Percentiles rank a stretch among this genome's conserved stretches.
Evolutionary conservation across 2,329 filamentous ascomycete genomes (phyloP).

Genomic region (Nothopassalora personata): DNA sequence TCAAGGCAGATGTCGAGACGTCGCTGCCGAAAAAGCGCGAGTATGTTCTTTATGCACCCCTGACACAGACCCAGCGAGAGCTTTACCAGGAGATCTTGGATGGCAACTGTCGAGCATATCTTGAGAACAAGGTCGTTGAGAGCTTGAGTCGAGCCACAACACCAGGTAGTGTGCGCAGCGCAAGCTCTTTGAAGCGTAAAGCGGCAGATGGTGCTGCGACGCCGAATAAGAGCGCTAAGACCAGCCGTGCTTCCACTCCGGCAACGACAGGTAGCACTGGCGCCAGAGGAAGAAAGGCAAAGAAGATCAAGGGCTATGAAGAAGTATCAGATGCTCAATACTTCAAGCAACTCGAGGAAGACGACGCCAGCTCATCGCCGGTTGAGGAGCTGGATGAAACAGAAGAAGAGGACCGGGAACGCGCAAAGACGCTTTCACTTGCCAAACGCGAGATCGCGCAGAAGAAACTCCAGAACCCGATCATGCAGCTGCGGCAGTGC

Average conservation of each 20-base stretch:
- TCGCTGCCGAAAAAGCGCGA: constrained; percentile 94
- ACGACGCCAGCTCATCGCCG: constrained; percentile 42
- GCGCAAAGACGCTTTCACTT: constrained; percentile 63
- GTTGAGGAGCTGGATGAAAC: constrained; percentile 36
- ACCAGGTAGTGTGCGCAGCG: constrained; percentile 41
- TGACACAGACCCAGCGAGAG: constrained; percentile 86
- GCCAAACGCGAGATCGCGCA: constrained; percentile 82
- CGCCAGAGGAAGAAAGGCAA: constrained; percentile 47
- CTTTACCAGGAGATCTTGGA: constrained; percentile 72
- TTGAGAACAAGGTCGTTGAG: constrained; percentile 74
- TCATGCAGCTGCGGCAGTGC: constrained; percentile 85
- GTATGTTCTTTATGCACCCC: constrained; percentile 88
- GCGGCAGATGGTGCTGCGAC: constrained; percentile 39
- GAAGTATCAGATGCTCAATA: constrained; percentile 80
- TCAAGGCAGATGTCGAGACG: constrained; percentile 90
- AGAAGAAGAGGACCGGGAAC: constrained; percentile 58
- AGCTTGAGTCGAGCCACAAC: constrained; percentile 53
- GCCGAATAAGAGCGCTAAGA: constrained; percentile 66
- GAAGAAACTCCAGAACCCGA: constrained; percentile 88
- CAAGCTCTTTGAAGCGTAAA: constrained; percentile 54
- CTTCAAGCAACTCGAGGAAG: constrained; percentile 66
- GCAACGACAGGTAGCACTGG: constrained; percentile 47
- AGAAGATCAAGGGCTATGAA: constrained; percentile 56
- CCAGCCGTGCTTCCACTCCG: constrained; percentile 71
- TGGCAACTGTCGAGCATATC: constrained; percentile 47